Evolutionary conservation across 2,329 filamentous ascomycete genomes (phyloP).

Genomic region (Ophiocordyceps polyrhachis-furcata): DNA sequence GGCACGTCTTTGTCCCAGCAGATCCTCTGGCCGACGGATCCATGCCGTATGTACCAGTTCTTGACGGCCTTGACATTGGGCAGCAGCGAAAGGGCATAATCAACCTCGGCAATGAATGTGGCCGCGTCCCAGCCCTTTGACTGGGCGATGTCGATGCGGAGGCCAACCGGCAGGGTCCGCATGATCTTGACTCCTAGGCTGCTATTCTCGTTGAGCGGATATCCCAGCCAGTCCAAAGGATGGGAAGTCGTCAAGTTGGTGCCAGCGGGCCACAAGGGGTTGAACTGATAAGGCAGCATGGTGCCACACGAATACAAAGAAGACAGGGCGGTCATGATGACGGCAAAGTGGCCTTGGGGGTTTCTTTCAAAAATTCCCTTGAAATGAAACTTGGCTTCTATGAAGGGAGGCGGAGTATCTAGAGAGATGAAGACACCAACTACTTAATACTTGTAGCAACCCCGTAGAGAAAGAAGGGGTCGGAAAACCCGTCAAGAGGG

Average conservation of each 20-base stretch:
- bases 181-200: neutral
- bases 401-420: too few relatives aligned
- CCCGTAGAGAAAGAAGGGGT: too few relatives aligned
- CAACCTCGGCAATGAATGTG: neutral
- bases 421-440: too few relatives aligned
- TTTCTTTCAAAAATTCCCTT: too few relatives aligned
- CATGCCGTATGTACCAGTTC: neutral
- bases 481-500: too few relatives aligned
- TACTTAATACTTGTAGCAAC: too few relatives aligned
- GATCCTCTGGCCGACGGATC: neutral
- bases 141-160: neutral
- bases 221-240: neutral
- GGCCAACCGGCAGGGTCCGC: neutral
- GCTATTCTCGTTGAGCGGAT: neutral
- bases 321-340: neutral
- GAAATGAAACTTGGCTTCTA: too few relatives aligned
- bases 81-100: neutral
- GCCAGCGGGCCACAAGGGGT: neutral
- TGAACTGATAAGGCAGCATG: neutral
- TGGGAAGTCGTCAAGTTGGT: neutral
- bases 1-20: neutral
- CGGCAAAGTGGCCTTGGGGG: neutral
- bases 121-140: neutral
- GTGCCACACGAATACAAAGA: neutral
- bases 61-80: neutral